phyloP scores from a whole-genome alignment of 257 asterid species.

The Primulina eburnea region DNA sequence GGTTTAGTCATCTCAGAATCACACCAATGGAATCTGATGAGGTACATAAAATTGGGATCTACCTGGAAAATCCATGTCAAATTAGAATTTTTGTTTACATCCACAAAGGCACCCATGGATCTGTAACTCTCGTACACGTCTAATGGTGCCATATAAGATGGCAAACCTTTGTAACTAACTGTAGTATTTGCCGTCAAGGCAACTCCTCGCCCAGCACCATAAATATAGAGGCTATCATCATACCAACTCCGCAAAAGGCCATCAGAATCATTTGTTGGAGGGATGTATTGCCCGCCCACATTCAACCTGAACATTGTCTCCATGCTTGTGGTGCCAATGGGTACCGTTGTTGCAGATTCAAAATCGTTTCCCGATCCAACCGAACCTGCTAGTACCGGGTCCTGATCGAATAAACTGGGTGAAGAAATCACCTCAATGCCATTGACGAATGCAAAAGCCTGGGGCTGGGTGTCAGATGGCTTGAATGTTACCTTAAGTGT shows the following conservation, averaged over 20 bases:
- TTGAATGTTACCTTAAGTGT: slow-evolving; percentile 51
- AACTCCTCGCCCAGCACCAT: slow-evolving; percentile 48
- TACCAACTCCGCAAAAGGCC: slow-evolving; percentile 88
- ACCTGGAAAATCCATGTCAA: slow-evolving; percentile 76
- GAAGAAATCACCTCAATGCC: slow-evolving; percentile 69
- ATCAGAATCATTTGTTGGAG: slow-evolving; percentile 57
- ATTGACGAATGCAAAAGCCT: slow-evolving; percentile 68
- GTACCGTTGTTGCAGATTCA: slow-evolving; percentile 28
- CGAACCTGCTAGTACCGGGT: slow-evolving; percentile 45
- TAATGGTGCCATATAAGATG: slow-evolving; percentile 56
- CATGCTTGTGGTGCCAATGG: slow-evolving; percentile 40
- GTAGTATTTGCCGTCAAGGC: slow-evolving; percentile 32
- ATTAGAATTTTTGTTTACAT: slow-evolving; percentile 45
- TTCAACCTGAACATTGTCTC: slow-evolving; percentile 69
- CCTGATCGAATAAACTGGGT: slow-evolving; percentile 45
- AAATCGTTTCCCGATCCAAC: slow-evolving; percentile 23
- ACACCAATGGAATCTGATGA: slow-evolving; percentile 89
- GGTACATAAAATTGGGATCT: slow-evolving; percentile 67
- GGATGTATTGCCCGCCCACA: slow-evolving; percentile 67
- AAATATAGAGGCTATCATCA: slow-evolving; percentile 62
- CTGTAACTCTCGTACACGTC: slow-evolving; percentile 55
- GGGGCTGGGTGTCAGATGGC: slow-evolving; percentile 39
- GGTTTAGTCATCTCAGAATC: slow-evolving; percentile 52
- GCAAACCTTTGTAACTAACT: slow-evolving; percentile 36
- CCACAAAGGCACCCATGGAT: slow-evolving; percentile 54